phyloP scores from a whole-genome alignment of 176 grass and related monocot species.

The Themeda triandra region DNA sequence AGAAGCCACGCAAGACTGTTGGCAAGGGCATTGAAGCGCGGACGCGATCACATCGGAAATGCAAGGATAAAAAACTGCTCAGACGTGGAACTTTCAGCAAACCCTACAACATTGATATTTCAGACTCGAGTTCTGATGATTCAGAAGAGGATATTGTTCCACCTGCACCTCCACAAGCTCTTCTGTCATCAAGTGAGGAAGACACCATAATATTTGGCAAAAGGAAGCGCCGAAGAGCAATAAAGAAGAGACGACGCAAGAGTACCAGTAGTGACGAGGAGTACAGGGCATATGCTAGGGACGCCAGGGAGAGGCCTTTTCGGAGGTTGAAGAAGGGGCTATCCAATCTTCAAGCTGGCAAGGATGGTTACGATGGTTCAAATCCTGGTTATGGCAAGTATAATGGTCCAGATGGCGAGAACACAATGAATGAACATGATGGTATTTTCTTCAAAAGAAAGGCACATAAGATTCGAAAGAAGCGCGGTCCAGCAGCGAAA shows the following conservation, averaged over 20 bases:
- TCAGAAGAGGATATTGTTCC: conserved; percentile 12
- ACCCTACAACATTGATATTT: conserved; percentile 23
- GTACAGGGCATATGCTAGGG: neutral
- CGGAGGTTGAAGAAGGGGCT: neutral
- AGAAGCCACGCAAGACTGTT: neutral
- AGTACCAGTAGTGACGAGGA: neutral
- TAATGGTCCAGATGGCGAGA: neutral
- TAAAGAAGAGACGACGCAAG: neutral
- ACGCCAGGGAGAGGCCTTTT: neutral
- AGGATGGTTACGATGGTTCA: neutral
- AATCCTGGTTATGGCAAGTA: neutral
- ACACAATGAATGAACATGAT: neutral
- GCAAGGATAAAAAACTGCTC: conserved; percentile 31
- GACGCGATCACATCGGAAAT: conserved; percentile 24
- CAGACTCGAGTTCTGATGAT: conserved; percentile 24
- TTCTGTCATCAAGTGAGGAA: neutral
- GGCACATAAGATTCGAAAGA: neutral
- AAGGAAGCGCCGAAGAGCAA: neutral
- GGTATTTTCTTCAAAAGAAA: conserved; percentile 36
- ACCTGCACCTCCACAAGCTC: neutral
- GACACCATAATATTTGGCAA: neutral
- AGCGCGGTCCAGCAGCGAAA: neutral
- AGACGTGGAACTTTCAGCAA: neutral
- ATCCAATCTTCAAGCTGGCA: neutral
- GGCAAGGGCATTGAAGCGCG: neutral